Conservation (phyloP, 73 alveolate genomes). For the Paramecium octaurelia region DNA sequence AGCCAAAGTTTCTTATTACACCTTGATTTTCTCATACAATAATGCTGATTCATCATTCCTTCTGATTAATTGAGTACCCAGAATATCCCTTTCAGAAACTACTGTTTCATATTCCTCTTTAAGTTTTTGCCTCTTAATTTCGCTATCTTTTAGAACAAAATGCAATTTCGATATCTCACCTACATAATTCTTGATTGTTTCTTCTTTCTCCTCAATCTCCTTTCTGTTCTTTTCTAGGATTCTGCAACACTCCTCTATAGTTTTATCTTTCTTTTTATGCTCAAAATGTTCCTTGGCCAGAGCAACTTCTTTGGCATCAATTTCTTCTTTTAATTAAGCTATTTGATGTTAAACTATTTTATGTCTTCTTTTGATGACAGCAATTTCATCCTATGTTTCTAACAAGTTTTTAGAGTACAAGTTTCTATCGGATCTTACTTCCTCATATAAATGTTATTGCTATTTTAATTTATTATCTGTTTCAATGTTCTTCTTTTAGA, state of each 20-base stretch:
- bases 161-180: constrained; percentile 78
- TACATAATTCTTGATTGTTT: constrained; percentile 46
- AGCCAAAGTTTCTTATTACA: constrained; percentile 83
- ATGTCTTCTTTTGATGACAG: constrained; percentile 84
- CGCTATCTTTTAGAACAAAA: constrained; percentile 82
- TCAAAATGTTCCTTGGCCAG: constrained; percentile 81
- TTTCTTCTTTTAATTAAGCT: constrained; percentile 88
- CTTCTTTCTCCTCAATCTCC: constrained; percentile 76
- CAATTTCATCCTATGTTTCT: constrained; percentile 93
- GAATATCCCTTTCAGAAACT: constrained; percentile 88
- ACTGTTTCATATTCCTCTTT: constrained; percentile 82
- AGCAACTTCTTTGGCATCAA: constrained; percentile 84
- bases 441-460: constrained; percentile 98
- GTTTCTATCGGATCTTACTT: constrained; percentile 98
- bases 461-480: constrained; percentile 92
- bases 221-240: constrained; percentile 73
- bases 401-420: constrained; percentile 96
- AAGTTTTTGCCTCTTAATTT: constrained; percentile 76
- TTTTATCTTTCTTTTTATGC: constrained; percentile 74
- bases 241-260: constrained; percentile 70
- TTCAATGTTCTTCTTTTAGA: constrained; percentile 89
- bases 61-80: constrained; percentile 94
- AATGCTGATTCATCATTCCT: constrained; percentile 98
- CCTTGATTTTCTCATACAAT: constrained; percentile 96
- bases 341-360: constrained; percentile 85